Base-by-base conservation (phyloP, 2,329 filamentous ascomycete genomes). In the Paraphaeosphaeria sporulosa region DNA sequence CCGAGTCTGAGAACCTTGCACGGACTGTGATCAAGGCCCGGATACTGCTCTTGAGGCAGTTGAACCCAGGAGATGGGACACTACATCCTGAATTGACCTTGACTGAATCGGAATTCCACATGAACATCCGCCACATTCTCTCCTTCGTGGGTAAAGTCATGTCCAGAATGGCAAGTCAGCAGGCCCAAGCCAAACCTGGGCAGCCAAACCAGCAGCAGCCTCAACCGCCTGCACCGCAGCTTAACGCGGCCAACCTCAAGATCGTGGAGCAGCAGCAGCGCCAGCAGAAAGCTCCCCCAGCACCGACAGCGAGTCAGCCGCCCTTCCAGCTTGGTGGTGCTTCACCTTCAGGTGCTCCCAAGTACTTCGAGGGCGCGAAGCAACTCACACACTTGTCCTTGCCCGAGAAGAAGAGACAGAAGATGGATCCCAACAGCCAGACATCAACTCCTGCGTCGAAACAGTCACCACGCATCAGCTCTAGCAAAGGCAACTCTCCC, bases 341-440 rank as follows among this genome's bases (percentile, higher is more conserved):
- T 27, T 85, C 84, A 50, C 86, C 86, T 17, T 81, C 84, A 57
- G 86, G 86, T 25, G 81, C 87, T 58, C 86, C 87, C 9, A 82
- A 83, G 61, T 85, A 84, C 54, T 85, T 86, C 58, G 80, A 74
- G 44, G 68, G 80, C 9, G 79, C 80, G 21, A 82, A 81, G 21
- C 79, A 82, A 52, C 80, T 88, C 51, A 85, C 83, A 53, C 85
- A 87, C 63, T 79, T 89, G 49, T 84, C 86, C 49, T 74, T 89
- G 25, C 87, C 86, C 19, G 80, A 83, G 2, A 79, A 80, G 58
- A 89, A 88, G 78, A 85, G 82, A 68, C 80, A 82, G 55, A 87
- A 86, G 78, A 73, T 79, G 36, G 79, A 78, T 17, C 70, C 69
- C 6, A 75, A 70, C 34, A 82, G 77, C 58, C 74, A 78, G 44